Base-by-base conservation (phyloP, 768 basidiomycete genomes). In the Kwoniella sp. region DNA sequence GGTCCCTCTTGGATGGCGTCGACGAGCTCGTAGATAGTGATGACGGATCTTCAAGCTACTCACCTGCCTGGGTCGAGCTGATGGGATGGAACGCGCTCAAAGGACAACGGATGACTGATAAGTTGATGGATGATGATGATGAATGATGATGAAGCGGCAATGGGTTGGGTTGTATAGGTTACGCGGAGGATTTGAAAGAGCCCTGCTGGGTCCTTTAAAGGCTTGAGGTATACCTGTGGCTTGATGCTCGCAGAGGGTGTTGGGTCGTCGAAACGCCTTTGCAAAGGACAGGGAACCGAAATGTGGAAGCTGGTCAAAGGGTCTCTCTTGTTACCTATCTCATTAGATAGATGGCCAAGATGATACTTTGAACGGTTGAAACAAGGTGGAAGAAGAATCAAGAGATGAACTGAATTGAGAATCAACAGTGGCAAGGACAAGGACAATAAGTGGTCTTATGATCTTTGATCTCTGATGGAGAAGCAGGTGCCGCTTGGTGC, bases 161-260 rank as follows among this genome's bases (percentile, higher is more conserved):
- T 33, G 33, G 33, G 13, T 33, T n/a, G n/a, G 33, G 33, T 33
- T 6, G 6, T 6, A 33, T 33, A 19, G 17, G 4, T 15, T 44
- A 4, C 4, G 17, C 40, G 40, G 40, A 44, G 40, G 40, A 44
- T 44, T 44, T 44, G 40, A 4, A 10, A 4, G 40, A 44, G 40
- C 40, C 40, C 40, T 44, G 40, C 40, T 44, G 40, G 40, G 40
- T 44, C 40, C 40, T 44, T 44, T 44, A 44, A 44, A 44, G 40
- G 40, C 40, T 44, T 44, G 40, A 44, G 17, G 17, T 6, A 44
- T 19, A 44, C 40, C 40, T 44, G 40, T 44, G 40, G 40, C 40
- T 44, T 44, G 40, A 44, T 44, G 40, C 40, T 33, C 33, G 13
- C 33, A 33, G 33, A 33, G 33, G 33, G 33, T 33, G 33, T 33